phyloP scores from a whole-genome alignment of 1,284 basidiomycete species.

The Cryptococcus maquisensis region DNA sequence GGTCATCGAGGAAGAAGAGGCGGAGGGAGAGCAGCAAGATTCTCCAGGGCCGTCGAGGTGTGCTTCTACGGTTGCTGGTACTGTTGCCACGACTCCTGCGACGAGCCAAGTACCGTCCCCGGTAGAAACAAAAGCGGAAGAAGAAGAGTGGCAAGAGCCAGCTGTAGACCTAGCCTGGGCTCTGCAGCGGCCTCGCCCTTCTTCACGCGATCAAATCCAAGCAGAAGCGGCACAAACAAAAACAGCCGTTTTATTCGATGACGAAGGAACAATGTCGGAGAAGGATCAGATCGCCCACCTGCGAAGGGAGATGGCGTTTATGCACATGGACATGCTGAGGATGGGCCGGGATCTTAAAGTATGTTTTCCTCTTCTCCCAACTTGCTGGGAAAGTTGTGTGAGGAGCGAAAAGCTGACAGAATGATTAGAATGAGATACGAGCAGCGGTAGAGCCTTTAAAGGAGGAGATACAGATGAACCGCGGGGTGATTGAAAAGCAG shows the following conservation, averaged over 20 bases:
- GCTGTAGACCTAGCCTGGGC: constrained; percentile 15
- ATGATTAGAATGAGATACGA: constrained; percentile 30
- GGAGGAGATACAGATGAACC: constrained; percentile 22
- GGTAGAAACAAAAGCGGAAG: not conserved
- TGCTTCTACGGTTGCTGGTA: not conserved
- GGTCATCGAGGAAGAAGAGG: constrained; percentile 5
- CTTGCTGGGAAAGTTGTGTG: not conserved
- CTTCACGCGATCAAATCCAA: not conserved
- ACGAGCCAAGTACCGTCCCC: not conserved
- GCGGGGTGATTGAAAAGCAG: constrained; percentile 28
- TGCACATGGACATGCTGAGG: constrained; percentile 36
- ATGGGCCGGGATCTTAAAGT: constrained; percentile 32
- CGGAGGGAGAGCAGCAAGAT: not conserved
- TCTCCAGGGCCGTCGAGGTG: not conserved
- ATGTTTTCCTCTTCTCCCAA: not conserved
- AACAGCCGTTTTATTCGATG: not conserved
- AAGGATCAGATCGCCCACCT: constrained; percentile 18
- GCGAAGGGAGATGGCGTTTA: constrained; percentile 24
- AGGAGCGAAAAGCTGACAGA: not conserved
- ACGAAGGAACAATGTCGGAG: not conserved
- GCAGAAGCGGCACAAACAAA: not conserved
- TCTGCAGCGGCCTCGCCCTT: constrained; percentile 3
- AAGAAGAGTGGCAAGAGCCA: constrained; percentile 1
- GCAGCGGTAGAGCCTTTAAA: constrained; percentile 21
- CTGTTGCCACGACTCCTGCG: too few relatives aligned